Conservation (phyloP, 73 alveolate species). For the Paramecium octaurelia region DNA sequence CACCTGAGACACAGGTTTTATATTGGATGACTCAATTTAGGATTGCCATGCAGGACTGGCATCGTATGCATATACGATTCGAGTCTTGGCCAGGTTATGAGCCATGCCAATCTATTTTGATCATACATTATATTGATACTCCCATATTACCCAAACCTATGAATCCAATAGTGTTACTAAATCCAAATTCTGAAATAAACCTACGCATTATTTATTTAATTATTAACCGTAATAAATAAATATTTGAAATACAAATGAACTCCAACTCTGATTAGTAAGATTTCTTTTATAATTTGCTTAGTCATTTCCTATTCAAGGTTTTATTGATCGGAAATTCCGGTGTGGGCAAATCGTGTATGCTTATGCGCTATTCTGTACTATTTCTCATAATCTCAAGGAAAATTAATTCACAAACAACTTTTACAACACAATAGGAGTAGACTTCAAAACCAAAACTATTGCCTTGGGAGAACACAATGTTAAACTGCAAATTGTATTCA, state of each 20-base stretch:
- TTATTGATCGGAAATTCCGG: conserved; percentile 81
- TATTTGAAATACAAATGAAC: background rate
- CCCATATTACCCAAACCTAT: conserved; percentile 87
- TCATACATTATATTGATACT: conserved; percentile 60
- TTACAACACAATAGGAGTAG: conserved; percentile 72
- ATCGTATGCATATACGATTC: conserved; percentile 50
- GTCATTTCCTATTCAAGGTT: conserved; percentile 76
- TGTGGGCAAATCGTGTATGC: conserved; percentile 73
- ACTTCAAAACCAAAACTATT: conserved; percentile 60
- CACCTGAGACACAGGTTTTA: conserved; percentile 53
- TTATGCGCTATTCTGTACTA: conserved; percentile 65
- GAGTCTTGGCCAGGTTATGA: background rate
- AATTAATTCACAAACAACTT: conserved; percentile 66
- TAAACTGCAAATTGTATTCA: conserved; percentile 42
- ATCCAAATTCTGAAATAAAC: background rate
- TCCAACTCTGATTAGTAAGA: conserved; percentile 34
- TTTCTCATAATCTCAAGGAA: conserved; percentile 14
- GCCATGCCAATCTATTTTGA: conserved; percentile 48
- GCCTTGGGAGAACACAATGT: conserved; percentile 45
- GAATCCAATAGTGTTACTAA: conserved; percentile 68
- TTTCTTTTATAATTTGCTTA: background rate
- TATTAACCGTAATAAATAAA: conserved; percentile 3
- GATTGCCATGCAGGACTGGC: conserved; percentile 70
- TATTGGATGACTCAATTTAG: conserved; percentile 45
- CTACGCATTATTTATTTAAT: conserved; percentile 14